Evolutionary conservation across 2,329 filamentous ascomycete species (phyloP), one percentile per base, ranked within the genome.

Genomic region (Sporothrix pallida): DNA sequence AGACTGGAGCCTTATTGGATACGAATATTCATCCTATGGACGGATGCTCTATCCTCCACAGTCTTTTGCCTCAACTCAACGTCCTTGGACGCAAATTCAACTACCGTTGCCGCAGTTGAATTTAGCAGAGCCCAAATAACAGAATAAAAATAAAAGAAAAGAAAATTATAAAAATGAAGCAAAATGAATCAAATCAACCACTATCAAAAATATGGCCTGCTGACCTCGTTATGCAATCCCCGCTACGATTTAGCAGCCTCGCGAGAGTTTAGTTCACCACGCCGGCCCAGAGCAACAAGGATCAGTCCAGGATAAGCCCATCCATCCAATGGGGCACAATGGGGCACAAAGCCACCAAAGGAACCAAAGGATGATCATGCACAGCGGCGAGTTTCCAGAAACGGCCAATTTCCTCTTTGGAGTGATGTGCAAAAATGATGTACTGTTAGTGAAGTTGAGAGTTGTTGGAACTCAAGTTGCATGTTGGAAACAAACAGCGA

Each of bases 401-500:
- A n/a, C 60, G 60, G 60, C 60, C 60, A 46, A 26, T 65, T 46
- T 46, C 42, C 42, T 65, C n/a, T 65, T 46, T 63, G 12, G 37
- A 63, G 46, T 42, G 10, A 65, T 23, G 20, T 62, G 15, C 10
- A 37, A 7, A 37, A 37, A 65, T 42, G 10, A 65, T 23, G 20
- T 62, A 6, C 10, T 46, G 60, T 65, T 23, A 52, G 48, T 54
- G 7, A 3, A 9, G 52, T 54, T 54, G 46, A 3, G 46, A 48
- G 52, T 15, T 17, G 50, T 52, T 52, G 9, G 46, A 48, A 48
- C 15, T 13, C n/a, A 54, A 56, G 23, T 26, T 26, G 12, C 31
- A 37, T 52, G 52, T 56, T 26, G 62, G 37, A 67, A 13, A 44
- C 42, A 9, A 48, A 26, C 20, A 63, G 17, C 2, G n/a, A 46